phyloP scores from a whole-genome alignment of 2,329 filamentous ascomycete genomes.

The Hypoxylon sp. region DNA sequence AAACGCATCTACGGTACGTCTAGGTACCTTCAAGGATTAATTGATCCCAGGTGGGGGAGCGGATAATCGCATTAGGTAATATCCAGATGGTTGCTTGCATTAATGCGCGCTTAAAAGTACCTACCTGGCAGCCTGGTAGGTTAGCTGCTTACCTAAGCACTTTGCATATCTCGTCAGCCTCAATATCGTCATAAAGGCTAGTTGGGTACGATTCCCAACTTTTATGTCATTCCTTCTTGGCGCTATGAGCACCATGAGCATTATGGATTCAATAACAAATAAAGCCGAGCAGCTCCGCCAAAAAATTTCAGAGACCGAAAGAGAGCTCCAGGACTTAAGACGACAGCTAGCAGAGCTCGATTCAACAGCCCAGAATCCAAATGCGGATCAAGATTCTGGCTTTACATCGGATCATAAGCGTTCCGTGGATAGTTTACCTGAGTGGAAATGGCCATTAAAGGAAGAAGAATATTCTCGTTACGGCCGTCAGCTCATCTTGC shows the following conservation, averaged over 20 bases:
- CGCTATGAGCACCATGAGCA: slow-evolving; percentile 5
- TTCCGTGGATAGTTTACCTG: slow-evolving; percentile 13
- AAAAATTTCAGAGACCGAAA: slow-evolving; percentile 65
- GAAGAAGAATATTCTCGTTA: slow-evolving; percentile 87
- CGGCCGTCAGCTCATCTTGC: slow-evolving; percentile 90
- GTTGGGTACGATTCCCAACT: slow-evolving; percentile 3
- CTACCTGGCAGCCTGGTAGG: not conserved
- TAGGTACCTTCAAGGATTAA: not conserved
- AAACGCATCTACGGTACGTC: not conserved
- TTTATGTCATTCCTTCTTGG: slow-evolving; percentile 9
- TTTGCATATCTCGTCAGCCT: slow-evolving; percentile 26
- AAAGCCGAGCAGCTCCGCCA: slow-evolving; percentile 59
- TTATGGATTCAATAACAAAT: slow-evolving; percentile 35
- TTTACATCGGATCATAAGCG: slow-evolving; percentile 15
- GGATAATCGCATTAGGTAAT: slow-evolving; percentile 29
- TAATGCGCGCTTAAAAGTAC: too few species aligned
- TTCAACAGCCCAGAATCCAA: slow-evolving; percentile 39
- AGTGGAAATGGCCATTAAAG: slow-evolving; percentile 76
- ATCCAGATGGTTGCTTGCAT: too few species aligned
- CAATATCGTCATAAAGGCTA: slow-evolving; percentile 19
- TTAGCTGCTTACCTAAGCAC: slow-evolving; percentile 24
- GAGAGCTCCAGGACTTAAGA: slow-evolving; percentile 63
- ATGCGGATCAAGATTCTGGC: slow-evolving; percentile 1
- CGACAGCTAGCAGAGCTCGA: slow-evolving; percentile 62
- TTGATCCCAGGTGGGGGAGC: slow-evolving; percentile 19